These are phyloP conservation scores for Aphanoascus verrucosus DNA, from an alignment of 2,329 filamentous ascomycete genomes.

Conservation along the genomic window DNA sequence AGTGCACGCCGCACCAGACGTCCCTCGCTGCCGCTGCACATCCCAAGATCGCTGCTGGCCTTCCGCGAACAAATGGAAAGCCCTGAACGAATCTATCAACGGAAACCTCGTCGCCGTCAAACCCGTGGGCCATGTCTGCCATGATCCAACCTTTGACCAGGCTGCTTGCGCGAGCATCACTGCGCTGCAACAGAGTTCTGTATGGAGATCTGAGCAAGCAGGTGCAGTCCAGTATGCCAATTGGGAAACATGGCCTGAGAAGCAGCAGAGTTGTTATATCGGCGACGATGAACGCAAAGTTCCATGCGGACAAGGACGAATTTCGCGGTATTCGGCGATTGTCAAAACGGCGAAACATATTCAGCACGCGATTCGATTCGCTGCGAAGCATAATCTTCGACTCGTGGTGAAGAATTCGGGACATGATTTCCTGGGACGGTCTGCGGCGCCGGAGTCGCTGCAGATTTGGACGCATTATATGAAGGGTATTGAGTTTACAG, in stretches of 20 bases:
- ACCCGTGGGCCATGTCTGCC: conserved; percentile 45
- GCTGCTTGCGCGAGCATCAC: conserved; percentile 30
- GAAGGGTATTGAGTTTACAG: conserved; percentile 18
- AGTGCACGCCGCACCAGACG: conserved; percentile 4
- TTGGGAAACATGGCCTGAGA: conserved; percentile 32
- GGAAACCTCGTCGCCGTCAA: conserved; percentile 44
- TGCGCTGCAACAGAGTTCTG: conserved; percentile 20
- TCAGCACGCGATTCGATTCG: conserved; percentile 27
- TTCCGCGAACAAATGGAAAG: conserved; percentile 34
- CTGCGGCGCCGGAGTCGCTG: conserved; percentile 47
- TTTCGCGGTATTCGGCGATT: conserved; percentile 31
- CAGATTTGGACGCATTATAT: conserved; percentile 27
- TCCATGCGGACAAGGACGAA: conserved; percentile 23
- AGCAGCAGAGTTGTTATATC: conserved; percentile 30
- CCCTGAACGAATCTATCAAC: conserved; percentile 43
- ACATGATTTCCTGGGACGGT: conserved; percentile 46
- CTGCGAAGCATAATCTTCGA: conserved; percentile 26
- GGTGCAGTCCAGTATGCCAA: conserved; percentile 31
- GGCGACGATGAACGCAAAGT: conserved; percentile 18
- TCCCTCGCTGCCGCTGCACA: conserved; percentile 29
- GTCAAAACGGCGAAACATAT: conserved; percentile 26
- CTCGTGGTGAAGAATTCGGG: conserved; percentile 46
- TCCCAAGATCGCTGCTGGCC: conserved; percentile 50
- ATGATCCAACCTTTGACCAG: conserved; percentile 40
- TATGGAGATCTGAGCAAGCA: conserved; percentile 30